Evolutionary conservation across 106 monocot species (phyloP).

Genomic region (Iris macrosiphon): DNA sequence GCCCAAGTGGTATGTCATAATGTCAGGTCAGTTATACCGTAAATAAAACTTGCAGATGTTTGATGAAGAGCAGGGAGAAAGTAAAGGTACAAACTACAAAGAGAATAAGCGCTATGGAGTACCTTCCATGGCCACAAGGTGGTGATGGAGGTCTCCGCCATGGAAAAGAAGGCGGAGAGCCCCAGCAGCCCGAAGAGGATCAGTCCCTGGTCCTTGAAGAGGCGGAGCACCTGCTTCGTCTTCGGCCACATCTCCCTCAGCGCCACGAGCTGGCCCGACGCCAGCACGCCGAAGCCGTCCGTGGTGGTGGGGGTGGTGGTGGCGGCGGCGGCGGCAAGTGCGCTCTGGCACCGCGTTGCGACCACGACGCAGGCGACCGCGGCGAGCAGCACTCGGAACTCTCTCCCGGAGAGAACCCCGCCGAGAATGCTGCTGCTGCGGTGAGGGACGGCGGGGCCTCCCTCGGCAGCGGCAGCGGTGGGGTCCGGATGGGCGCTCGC

Average conservation of each 20-base stretch:
- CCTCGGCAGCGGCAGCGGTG: neutral
- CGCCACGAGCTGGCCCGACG: neutral
- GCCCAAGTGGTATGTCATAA: too few species aligned
- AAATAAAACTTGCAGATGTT: too few species aligned
- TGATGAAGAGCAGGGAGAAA: too few species aligned
- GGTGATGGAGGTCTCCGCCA: constrained; percentile 90
- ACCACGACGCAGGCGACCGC: constrained; percentile 20
- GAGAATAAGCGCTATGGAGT: neutral
- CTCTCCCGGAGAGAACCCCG: neutral
- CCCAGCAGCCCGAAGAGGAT: constrained; percentile 55
- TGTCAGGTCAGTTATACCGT: too few species aligned
- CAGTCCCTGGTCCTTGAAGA: constrained; percentile 69
- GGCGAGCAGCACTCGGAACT: neutral
- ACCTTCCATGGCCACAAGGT: constrained; percentile 99
- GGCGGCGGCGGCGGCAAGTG: constrained; percentile 26
- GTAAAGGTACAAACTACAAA: neutral
- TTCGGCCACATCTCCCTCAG: constrained; percentile 37
- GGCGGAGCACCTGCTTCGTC: constrained; percentile 37
- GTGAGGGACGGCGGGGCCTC: neutral
- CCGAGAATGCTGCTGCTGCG: neutral
- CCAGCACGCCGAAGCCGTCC: constrained; percentile 1
- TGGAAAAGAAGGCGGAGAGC: constrained; percentile 92
- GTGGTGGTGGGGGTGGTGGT: too few species aligned
- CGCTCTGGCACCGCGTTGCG: constrained; percentile 18
- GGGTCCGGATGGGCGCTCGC: neutral